These are phyloP conservation scores for Hawksworthiomyces lignivorus DNA, from an alignment of 2,329 filamentous ascomycete genomes.

Conservation along the genomic window DNA sequence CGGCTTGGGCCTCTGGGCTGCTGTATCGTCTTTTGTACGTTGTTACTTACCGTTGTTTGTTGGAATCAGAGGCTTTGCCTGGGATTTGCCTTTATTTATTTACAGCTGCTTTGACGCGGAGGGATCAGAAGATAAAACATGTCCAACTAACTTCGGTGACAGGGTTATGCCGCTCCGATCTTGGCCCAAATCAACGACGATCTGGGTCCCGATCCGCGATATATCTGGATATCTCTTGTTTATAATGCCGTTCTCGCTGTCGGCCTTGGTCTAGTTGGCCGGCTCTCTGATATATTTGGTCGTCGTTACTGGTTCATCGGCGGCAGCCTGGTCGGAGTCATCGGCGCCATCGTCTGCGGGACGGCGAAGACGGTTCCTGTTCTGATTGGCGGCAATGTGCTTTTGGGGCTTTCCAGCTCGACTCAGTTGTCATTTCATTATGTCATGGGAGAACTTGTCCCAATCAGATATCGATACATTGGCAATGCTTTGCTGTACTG, in stretches of 20 bases:
- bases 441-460: conserved; percentile 17
- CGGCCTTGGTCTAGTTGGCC: conserved; percentile 9
- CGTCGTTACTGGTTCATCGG: conserved; percentile 17
- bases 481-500: conserved; percentile 11
- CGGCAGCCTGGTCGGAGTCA: conserved; percentile 9
- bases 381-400: conserved; percentile 14
- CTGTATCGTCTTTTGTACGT: too few species aligned
- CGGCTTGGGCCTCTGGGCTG: too few species aligned
- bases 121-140: too few species aligned
- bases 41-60: too few species aligned
- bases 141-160: too few species aligned
- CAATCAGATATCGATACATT: conserved; percentile 14
- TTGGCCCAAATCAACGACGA: conserved; percentile 1
- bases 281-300: conserved; percentile 11
- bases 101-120: too few species aligned
- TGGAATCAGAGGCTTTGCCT: too few species aligned
- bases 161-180: conserved; percentile 5
- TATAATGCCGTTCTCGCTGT: conserved; percentile 21
- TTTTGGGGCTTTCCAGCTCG: conserved; percentile 12
- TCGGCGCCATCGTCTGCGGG: conserved; percentile 12
- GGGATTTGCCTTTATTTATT: too few species aligned
- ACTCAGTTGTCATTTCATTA: conserved; percentile 15
- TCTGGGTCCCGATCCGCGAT: conserved; percentile 3
- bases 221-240: conserved; percentile 22
- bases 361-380: conserved; percentile 8